phyloP scores from a whole-genome alignment of 352 stramenopile genomes.

The Blastocystis sp. region DNA sequence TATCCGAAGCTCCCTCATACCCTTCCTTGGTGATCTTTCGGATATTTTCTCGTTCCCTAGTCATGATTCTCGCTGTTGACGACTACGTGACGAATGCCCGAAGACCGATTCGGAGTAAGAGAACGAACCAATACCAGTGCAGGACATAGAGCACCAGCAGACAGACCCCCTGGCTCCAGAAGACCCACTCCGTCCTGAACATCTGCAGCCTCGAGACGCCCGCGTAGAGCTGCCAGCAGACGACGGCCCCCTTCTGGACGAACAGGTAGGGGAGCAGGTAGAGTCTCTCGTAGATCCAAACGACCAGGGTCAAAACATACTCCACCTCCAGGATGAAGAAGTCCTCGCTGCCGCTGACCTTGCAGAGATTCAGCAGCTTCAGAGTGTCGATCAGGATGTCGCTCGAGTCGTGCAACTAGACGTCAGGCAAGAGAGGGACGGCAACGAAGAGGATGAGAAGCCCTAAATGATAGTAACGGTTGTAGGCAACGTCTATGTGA shows the following conservation, averaged over 20 bases:
- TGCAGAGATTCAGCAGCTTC: constrained; percentile 57
- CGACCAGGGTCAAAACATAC: background rate
- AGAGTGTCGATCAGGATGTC: constrained; percentile 51
- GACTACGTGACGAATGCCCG: constrained; percentile 7
- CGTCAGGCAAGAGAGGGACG: background rate
- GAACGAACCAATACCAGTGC: constrained; percentile 57
- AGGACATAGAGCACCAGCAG: constrained; percentile 29
- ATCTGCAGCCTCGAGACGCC: background rate
- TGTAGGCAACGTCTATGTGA: background rate
- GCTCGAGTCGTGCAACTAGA: constrained; percentile 48
- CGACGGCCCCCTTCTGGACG: background rate
- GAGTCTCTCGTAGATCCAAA: constrained; percentile 42
- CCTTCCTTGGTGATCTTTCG: constrained; percentile 41
- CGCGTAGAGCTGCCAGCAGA: background rate
- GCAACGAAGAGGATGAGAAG: constrained; percentile 50
- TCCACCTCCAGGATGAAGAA: constrained; percentile 31
- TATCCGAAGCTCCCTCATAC: constrained; percentile 56
- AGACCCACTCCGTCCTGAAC: constrained; percentile 1
- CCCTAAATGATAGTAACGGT: constrained; percentile 12
- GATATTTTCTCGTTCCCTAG: constrained; percentile 38
- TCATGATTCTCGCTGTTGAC: background rate
- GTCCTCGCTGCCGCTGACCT: constrained; percentile 7
- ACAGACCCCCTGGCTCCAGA: background rate
- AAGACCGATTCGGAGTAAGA: constrained; percentile 12
- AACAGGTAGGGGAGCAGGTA: constrained; percentile 41